Evolutionary conservation across 306 rosid species (phyloP), one percentile per base, ranked within the genome.

Genomic region (Quillaja saponaria): DNA sequence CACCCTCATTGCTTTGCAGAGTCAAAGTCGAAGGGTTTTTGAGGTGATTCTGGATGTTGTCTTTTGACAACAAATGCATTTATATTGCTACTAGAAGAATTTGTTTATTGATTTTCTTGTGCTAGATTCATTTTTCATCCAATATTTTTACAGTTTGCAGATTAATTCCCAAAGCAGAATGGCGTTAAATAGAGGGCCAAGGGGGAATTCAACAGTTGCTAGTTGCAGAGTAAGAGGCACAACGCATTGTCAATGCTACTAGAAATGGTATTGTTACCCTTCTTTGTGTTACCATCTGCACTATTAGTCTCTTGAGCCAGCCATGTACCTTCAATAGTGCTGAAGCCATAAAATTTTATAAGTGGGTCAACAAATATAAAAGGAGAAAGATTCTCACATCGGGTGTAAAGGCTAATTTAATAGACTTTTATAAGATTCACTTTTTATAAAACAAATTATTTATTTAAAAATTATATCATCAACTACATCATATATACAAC

Each of bases 121-220:
- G 3, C 4, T 39, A 7, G 57, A 50, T 76, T 49, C 7, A 5
- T 42, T 44, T 20, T n/a, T n/a, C n/a, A 41, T 28, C 52, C 55
- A 15, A 21, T 63, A 57, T 75, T 14, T 69, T 41, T 5, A 34
- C 34, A 17, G 48, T 12, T 72, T 19, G 19, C 19, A 15, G 15
- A 13, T 7, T 53, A 38, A 15, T 74, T 45, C 79, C 44, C 54
- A 70, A 78, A 34, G 31, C 78, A 83, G 73, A 58, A 94, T 89
- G 99, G 91, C 97, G 58, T 72, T 95, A 51, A 83, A 41, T 19
- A 85, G 96, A n/a, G 72, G 77, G 86, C 75, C 97, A 85, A 79
- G 97, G 97, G 70, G 91, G 99, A 68, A 94, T 94, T 75, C 99
- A 94, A 34, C 99, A 94, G 66, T 72, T 94, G 89, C 84, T 94